Conservation (phyloP, 495 filamentous ascomycete species). For the Penicillium crystallinum region DNA sequence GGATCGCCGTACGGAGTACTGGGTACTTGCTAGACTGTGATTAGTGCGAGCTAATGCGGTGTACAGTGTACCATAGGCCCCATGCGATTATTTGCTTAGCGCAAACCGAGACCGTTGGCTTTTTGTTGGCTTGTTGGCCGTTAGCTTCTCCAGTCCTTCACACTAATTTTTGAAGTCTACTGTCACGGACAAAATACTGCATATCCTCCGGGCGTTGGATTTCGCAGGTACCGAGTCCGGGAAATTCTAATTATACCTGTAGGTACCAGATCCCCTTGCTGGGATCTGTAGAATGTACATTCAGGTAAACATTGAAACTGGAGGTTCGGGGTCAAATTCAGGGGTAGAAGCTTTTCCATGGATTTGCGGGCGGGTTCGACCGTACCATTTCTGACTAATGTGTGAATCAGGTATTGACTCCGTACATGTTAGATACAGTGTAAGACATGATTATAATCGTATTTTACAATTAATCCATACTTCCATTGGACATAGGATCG, state of each 20-base stretch:
- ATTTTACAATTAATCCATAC: background rate
- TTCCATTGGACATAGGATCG: background rate
- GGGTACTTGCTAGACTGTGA: constrained; percentile 3
- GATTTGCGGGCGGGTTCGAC: background rate
- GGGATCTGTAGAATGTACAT: no score
- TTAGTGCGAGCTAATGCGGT: constrained; percentile 6
- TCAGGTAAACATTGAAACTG: constrained; percentile 22
- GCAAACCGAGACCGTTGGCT: background rate
- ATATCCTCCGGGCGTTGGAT: no score
- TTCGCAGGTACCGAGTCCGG: no score
- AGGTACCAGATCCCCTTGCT: background rate
- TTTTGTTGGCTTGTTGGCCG: background rate
- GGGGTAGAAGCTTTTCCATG: constrained; percentile 1
- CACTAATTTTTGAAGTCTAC: background rate
- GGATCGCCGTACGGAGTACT: constrained; percentile 1
- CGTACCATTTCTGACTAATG: background rate
- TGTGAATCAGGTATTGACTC: no score
- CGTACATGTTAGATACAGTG: no score
- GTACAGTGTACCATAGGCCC: constrained; percentile 6
- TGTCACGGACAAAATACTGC: no score
- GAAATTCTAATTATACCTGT: background rate
- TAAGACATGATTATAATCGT: no score
- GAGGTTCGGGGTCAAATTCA: constrained; percentile 16
- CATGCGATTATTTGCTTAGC: background rate
- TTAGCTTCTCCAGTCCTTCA: background rate